phyloP scores from a whole-genome alignment of 768 basidiomycete species.

The Suillus alpinus region DNA sequence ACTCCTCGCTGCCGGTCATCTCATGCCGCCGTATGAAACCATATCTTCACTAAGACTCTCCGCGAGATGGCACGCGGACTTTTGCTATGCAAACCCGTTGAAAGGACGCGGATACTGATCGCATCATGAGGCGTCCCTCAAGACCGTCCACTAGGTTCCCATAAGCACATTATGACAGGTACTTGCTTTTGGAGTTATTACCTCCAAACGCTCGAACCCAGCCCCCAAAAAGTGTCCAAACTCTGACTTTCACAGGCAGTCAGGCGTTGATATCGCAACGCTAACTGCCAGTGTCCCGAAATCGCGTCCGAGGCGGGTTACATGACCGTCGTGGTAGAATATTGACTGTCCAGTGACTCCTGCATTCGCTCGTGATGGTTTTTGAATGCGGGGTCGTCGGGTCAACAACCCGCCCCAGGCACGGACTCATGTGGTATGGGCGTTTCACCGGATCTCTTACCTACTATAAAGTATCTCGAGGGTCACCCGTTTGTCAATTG shows the following conservation, averaged over 20 bases:
- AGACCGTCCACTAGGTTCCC: too few species aligned
- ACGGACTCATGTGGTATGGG: neutral
- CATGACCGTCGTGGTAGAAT: neutral
- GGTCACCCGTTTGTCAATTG: neutral
- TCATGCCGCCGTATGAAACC: too few species aligned
- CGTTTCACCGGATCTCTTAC: neutral
- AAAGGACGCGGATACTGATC: too few species aligned
- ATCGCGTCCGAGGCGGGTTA: neutral
- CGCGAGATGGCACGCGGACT: neutral
- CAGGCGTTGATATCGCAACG: neutral
- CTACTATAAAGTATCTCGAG: neutral
- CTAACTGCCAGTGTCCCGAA: neutral
- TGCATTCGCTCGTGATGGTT: neutral
- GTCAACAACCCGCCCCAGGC: neutral
- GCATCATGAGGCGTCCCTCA: too few species aligned
- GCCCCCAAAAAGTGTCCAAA: neutral
- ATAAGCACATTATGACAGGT: too few species aligned
- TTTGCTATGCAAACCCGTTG: neutral
- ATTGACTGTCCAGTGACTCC: neutral
- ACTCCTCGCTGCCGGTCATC: too few species aligned
- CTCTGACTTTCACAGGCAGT: neutral
- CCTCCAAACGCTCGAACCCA: too few species aligned
- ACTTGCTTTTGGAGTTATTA: too few species aligned
- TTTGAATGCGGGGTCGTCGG: neutral
- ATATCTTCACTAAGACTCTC: neutral